Conservation (phyloP, 345 rosid species). For the Cardamine chenopodiifolia region DNA sequence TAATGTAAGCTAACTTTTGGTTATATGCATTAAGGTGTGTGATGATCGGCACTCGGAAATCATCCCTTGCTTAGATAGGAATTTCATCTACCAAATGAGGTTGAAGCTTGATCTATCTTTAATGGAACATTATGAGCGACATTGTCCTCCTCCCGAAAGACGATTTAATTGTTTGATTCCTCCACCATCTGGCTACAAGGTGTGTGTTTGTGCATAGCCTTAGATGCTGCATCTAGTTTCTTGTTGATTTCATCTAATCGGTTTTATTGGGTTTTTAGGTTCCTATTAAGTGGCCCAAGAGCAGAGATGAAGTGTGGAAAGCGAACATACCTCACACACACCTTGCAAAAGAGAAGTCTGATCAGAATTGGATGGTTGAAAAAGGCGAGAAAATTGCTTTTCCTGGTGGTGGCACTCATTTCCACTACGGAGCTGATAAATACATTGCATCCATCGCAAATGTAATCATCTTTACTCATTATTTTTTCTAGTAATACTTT, state of each 20-base stretch:
- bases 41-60: constrained; percentile 94
- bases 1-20: constrained; percentile 23
- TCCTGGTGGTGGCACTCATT: constrained; percentile 99
- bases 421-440: constrained; percentile 98
- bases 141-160: constrained; percentile 94
- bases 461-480: constrained; percentile 49
- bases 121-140: constrained; percentile 99
- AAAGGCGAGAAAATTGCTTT: constrained; percentile 92
- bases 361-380: constrained; percentile 99
- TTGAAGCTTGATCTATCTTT: constrained; percentile 89
- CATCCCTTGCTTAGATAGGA: constrained; percentile 93
- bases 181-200: constrained; percentile 98
- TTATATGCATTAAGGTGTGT: constrained; percentile 68
- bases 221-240: too few species aligned
- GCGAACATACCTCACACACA: constrained; percentile 99
- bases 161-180: constrained; percentile 96
- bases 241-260: background rate
- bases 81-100: constrained; percentile 90
- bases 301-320: constrained; percentile 99
- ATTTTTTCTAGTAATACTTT: background rate
- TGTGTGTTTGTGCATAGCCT: too few species aligned
- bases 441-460: constrained; percentile 93
- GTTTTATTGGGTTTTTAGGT: constrained; percentile 50
- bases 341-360: constrained; percentile 97
- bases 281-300: constrained; percentile 98